Evolutionary conservation across 83 land plant species (phyloP).

Genomic region (Thuja plicata): DNA sequence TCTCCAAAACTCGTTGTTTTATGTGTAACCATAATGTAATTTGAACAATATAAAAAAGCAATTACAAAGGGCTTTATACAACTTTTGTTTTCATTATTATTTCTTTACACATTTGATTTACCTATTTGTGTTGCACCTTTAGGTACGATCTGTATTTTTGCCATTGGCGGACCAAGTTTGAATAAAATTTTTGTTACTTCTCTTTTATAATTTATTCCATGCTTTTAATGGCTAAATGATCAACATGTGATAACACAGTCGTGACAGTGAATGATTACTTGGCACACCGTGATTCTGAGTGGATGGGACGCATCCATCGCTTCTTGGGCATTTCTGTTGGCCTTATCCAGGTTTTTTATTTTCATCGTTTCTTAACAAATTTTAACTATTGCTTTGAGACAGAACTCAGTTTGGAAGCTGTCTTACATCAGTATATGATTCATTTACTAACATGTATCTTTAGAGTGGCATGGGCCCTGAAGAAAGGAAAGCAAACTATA

Average conservation of each 20-base stretch:
- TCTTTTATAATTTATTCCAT: background rate
- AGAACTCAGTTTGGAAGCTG: background rate
- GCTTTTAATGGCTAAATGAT: constrained; percentile 7
- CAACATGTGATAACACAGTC: constrained; percentile 42
- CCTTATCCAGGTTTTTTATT: constrained; percentile 72
- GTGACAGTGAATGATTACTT: constrained; percentile 98
- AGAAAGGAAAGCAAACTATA: constrained; percentile 78
- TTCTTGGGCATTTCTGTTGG: constrained; percentile 98
- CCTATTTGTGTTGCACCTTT: background rate
- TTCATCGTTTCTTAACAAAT: background rate
- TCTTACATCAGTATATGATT: background rate
- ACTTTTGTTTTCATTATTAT: background rate
- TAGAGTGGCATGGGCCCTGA: constrained; percentile 76
- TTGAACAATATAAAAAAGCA: background rate
- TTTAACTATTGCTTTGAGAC: background rate
- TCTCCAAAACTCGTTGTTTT: background rate
- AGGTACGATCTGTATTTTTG: background rate
- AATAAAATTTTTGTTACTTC: background rate
- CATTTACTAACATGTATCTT: constrained; percentile 8
- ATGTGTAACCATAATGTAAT: background rate
- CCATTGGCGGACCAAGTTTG: background rate
- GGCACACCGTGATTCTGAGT: constrained; percentile 99
- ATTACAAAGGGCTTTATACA: background rate
- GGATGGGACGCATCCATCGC: constrained; percentile 99
- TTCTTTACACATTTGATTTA: background rate